Evolutionary conservation across 148 eudicot genomes (phyloP).

Genomic region (Chenopodium quinoa): DNA sequence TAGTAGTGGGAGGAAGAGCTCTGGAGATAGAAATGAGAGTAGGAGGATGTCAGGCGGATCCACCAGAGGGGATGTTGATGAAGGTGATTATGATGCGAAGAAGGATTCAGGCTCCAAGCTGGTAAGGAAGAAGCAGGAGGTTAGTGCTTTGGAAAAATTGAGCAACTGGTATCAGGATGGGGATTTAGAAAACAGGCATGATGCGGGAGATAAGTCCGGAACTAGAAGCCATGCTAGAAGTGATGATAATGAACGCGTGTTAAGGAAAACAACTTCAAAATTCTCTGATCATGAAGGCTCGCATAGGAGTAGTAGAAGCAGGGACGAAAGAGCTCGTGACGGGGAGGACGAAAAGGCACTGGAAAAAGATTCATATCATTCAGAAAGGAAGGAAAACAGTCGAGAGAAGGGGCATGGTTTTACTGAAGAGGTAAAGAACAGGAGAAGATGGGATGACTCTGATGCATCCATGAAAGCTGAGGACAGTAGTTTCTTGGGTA

Average conservation of each 20-base stretch:
- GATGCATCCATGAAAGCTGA: constrained; percentile 35
- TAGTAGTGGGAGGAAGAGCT: constrained; percentile 50
- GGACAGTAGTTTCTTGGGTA: constrained; percentile 33
- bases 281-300: constrained; percentile 50
- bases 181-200: constrained; percentile 58
- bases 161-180: constrained; percentile 88
- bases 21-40: constrained; percentile 56
- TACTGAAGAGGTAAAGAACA: constrained; percentile 33
- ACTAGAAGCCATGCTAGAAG: constrained; percentile 40
- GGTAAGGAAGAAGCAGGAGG: constrained; percentile 56
- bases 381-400: constrained; percentile 41
- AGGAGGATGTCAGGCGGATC: constrained; percentile 54
- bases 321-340: constrained; percentile 45
- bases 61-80: constrained; percentile 59
- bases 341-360: constrained; percentile 41
- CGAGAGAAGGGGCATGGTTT: constrained; percentile 46
- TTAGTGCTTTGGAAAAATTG: constrained; percentile 66
- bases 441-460: constrained; percentile 63
- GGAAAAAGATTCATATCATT: constrained; percentile 44
- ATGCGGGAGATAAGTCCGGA: constrained; percentile 50
- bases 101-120: constrained; percentile 55
- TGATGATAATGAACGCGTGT: constrained; percentile 51
- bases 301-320: constrained; percentile 43
- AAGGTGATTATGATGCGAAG: constrained; percentile 51
- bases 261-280: constrained; percentile 46